A percentile compares a stretch with the other conserved stretches of the same genome.
Conservation (phyloP, 2,329 filamentous ascomycete species). For the Blastomyces parvus region DNA sequence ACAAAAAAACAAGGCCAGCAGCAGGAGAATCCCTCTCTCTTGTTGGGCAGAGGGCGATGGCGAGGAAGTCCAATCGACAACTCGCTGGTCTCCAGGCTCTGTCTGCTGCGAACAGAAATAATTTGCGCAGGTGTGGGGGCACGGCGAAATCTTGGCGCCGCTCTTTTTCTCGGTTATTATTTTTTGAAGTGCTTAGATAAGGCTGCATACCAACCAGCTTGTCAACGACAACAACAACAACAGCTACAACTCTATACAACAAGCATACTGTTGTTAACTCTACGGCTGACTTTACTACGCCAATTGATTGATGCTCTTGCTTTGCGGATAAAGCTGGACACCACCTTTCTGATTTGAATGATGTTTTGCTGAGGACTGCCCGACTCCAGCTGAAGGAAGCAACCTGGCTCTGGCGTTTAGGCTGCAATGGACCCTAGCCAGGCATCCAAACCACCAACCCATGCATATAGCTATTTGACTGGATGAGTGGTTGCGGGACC, state of each 20-base stretch:
- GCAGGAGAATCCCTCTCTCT: not conserved
- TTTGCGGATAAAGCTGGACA: too few species aligned
- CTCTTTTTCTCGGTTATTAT: conserved; percentile 8
- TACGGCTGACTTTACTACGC: not conserved
- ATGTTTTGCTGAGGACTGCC: not conserved
- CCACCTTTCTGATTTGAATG: not conserved
- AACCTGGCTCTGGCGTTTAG: too few species aligned
- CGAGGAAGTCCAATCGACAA: not conserved
- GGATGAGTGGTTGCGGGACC: too few species aligned
- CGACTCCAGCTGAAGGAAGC: not conserved
- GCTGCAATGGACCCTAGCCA: too few species aligned
- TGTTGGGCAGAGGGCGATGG: not conserved
- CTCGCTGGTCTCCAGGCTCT: not conserved
- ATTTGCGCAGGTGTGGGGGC: conserved; percentile 7
- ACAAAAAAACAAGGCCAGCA: not conserved
- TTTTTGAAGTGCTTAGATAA: conserved; percentile 4
- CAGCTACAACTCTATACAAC: too few species aligned
- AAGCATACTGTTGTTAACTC: not conserved
- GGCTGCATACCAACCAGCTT: too few species aligned
- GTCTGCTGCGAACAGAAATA: conserved; percentile 7
- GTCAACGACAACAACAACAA: too few species aligned
- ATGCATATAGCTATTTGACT: too few species aligned
- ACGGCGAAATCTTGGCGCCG: conserved; percentile 15
- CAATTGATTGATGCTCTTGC: not conserved
- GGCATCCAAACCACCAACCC: too few species aligned